Evolutionary conservation across 2,329 filamentous ascomycete genomes (phyloP), one percentile per base, ranked within the genome.

Genomic region (Ophiostoma australiae): DNA sequence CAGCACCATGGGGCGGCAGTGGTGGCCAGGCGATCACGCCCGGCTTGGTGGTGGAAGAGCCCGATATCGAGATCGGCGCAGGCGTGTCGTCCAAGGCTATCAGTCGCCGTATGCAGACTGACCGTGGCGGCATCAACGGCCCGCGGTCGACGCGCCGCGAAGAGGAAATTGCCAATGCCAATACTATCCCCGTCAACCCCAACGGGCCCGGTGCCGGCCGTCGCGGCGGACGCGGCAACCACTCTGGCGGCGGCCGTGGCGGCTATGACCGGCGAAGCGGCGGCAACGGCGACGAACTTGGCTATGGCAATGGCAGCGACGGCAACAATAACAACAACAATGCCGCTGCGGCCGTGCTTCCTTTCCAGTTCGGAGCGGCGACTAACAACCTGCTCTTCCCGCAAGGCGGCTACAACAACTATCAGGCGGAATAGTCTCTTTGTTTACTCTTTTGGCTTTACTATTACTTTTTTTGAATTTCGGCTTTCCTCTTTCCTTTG

Each of bases 41-140:
- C 17, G 93, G 94, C 61, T 88, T 99, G 81, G 91, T 94, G 7
- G 91, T 99, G 35, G 95, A 99, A 79, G 95, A 99, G 81, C 95
- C 95, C 3, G 95, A 99, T 78, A 99, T 99, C 76, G 95, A 99
- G 80, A 99, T 99, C 72, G 95, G 95, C 70, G 94, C 94, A 23
- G 95, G 95, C 71, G 96, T 99, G 17, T 97, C 94, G 23, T 97
- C 93, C 63, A 99, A 99, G 84, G 93, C 88, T 55, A 90, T 90
- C 73, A 89, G 87, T 75, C 84, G 88, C 23, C 86, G 89, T 48
- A 90, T 90, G 86, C 87, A 89, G 79, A 90, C 88, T 8, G 88
- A 90, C 77, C 87, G 88, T 76, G 86, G 87, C 70, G 88, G 88
- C 48, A 84, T 84, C 75, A 86, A 89, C 76, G 88, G 88, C 3